Evolutionary conservation across 2,329 filamentous ascomycete genomes (phyloP).

Genomic region (Colletotrichum magnum): DNA sequence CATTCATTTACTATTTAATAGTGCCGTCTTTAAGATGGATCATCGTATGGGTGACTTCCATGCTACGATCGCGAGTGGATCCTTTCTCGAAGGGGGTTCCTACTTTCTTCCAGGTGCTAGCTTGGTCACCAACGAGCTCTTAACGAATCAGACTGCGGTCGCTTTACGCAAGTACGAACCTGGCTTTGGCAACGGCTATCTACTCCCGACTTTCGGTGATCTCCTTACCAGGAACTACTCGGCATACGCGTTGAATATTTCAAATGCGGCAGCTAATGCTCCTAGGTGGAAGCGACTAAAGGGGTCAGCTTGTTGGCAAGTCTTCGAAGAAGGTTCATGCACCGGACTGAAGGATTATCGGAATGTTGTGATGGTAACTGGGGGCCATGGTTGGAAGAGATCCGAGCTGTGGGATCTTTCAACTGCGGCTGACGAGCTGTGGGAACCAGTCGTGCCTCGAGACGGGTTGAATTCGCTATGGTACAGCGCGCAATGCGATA

Average conservation of each 20-base stretch:
- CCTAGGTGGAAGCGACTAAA: neutral
- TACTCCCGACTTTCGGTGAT: neutral
- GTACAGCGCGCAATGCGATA: slow-evolving; percentile 15
- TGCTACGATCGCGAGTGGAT: slow-evolving; percentile 39
- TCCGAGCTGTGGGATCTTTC: slow-evolving; percentile 15
- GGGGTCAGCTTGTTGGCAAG: neutral
- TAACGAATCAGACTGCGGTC: neutral
- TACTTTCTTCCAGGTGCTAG: slow-evolving; percentile 21
- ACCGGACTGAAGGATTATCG: slow-evolving; percentile 6
- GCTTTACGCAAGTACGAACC: neutral
- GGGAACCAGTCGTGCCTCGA: slow-evolving; percentile 10
- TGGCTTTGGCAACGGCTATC: neutral
- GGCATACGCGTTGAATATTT: too few relatives aligned
- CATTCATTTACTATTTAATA: slow-evolving; percentile 47
- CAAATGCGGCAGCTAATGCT: neutral
- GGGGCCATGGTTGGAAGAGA: slow-evolving; percentile 16
- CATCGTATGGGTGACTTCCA: slow-evolving; percentile 28
- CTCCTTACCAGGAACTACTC: neutral
- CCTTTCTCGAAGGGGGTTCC: slow-evolving; percentile 11
- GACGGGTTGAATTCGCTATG: slow-evolving; percentile 23
- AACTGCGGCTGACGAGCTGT: neutral
- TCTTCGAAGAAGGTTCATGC: neutral
- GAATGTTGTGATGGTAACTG: slow-evolving; percentile 19
- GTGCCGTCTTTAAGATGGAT: slow-evolving; percentile 36
- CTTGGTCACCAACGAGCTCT: neutral